Evolutionary conservation across 192 early-diverging fungal genomes (phyloP).

Genomic region (Coemansia furcata): DNA sequence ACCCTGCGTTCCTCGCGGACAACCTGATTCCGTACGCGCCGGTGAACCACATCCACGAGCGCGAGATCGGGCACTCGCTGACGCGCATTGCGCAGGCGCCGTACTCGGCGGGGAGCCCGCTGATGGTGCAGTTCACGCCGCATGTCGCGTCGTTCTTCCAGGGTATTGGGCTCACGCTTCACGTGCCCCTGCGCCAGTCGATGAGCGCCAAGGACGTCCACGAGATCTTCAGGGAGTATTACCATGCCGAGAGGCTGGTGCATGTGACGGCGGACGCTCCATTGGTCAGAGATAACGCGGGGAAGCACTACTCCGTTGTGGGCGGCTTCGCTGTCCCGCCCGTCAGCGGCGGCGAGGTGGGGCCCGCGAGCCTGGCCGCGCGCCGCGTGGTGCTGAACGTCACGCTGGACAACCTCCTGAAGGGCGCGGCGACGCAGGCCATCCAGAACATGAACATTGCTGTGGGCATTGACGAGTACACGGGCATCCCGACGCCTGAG

Average conservation of each 20-base stretch:
- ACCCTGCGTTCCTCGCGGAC: slow-evolving; percentile 79
- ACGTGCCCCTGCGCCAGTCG: slow-evolving; percentile 76
- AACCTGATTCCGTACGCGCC: slow-evolving; percentile 92
- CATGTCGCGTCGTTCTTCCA: slow-evolving; percentile 93
- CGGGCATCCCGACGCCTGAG: slow-evolving; percentile 70
- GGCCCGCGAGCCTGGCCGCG: slow-evolving; percentile 42
- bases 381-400: slow-evolving; percentile 85
- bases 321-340: slow-evolving; percentile 87
- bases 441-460: slow-evolving; percentile 97
- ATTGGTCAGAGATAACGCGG: slow-evolving; percentile 85
- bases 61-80: slow-evolving; percentile 79
- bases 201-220: slow-evolving; percentile 71
- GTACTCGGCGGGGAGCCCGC: slow-evolving; percentile 21
- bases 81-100: slow-evolving; percentile 21
- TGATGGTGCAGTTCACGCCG: slow-evolving; percentile 76
- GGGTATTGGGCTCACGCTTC: slow-evolving; percentile 88
- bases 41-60: slow-evolving; percentile 95
- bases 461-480: slow-evolving; percentile 83
- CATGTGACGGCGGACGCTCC: slow-evolving; percentile 75
- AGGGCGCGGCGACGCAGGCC: slow-evolving; percentile 99
- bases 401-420: slow-evolving; percentile 95
- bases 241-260: slow-evolving; percentile 78
- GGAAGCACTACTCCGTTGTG: slow-evolving; percentile 82
- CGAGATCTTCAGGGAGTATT: slow-evolving; percentile 68
- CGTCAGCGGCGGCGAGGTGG: not conserved